These are phyloP conservation scores for Pichia rugopelliculosa DNA, from an alignment of 805 yeast genomes.

Conservation along the genomic window DNA sequence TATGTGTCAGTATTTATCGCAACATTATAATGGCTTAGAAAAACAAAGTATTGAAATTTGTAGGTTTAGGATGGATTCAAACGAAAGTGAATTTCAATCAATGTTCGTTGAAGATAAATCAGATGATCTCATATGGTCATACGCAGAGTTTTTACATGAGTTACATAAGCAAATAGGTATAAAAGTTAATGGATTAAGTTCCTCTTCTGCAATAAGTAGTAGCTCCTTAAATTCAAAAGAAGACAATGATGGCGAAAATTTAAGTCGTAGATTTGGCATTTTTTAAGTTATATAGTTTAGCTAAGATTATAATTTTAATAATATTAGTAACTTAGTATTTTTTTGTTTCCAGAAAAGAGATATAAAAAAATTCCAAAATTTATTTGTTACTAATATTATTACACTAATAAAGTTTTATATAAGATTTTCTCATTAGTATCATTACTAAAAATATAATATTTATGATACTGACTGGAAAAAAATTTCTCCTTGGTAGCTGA, in stretches of 20 bases:
- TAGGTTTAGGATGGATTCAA: conserved; percentile 57
- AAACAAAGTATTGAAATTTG: conserved; percentile 50
- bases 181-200: conserved; percentile 29
- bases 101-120: conserved; percentile 68
- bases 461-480: too few species aligned
- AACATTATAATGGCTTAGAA: conserved; percentile 30
- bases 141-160: conserved; percentile 57
- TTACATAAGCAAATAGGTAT: conserved; percentile 59
- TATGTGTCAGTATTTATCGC: conserved; percentile 48
- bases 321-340: too few species aligned
- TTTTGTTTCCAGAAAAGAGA: too few species aligned
- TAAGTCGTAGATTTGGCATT: conserved; percentile 11
- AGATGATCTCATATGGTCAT: conserved; percentile 46
- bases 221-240: background rate
- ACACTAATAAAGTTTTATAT: too few species aligned
- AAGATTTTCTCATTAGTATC: too few species aligned
- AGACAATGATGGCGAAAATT: conserved; percentile 11
- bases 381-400: too few species aligned
- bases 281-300: background rate
- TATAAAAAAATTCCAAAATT: too few species aligned
- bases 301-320: background rate
- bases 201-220: background rate
- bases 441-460: too few species aligned
- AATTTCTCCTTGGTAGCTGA: too few species aligned
- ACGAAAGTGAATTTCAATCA: conserved; percentile 48